Conservation (phyloP, 257 asterid genomes). For the Sherardia arvensis region DNA sequence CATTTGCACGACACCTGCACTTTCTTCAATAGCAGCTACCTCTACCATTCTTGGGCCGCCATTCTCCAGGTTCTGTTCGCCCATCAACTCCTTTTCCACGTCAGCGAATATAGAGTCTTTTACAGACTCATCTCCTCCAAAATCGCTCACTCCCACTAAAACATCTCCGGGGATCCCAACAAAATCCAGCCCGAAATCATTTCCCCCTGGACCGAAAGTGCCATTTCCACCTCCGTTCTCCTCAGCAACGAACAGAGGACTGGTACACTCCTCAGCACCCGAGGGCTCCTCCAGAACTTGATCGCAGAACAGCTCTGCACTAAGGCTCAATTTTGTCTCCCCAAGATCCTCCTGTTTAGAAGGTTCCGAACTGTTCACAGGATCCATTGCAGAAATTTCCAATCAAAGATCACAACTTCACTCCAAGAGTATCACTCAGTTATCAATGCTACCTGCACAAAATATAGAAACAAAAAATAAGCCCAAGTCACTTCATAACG, state of each 20-base stretch:
- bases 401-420: conserved; percentile 33
- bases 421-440: conserved; percentile 19
- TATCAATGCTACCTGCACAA: conserved; percentile 24
- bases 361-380: conserved; percentile 26
- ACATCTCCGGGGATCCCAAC: conserved; percentile 16
- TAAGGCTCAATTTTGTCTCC: conserved; percentile 14
- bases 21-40: conserved; percentile 14
- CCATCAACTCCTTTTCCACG: conserved; percentile 8
- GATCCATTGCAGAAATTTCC: conserved; percentile 35
- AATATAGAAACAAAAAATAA: conserved; percentile 13
- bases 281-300: conserved; percentile 21
- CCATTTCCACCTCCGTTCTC: conserved; percentile 1
- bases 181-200: conserved; percentile 6
- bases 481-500: background rate
- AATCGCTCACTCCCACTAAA: conserved; percentile 17
- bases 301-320: conserved; percentile 17
- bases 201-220: conserved; percentile 9
- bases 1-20: conserved; percentile 11
- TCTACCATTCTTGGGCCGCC: conserved; percentile 14
- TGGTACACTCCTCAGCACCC: conserved; percentile 18
- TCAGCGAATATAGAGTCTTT: conserved; percentile 11
- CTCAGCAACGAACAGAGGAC: conserved; percentile 11
- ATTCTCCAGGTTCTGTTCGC: conserved; percentile 3
- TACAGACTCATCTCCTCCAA: conserved; percentile 15
- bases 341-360: conserved; percentile 25